Conservation (phyloP, 495 filamentous ascomycete genomes). For the Patellaria atrata region DNA sequence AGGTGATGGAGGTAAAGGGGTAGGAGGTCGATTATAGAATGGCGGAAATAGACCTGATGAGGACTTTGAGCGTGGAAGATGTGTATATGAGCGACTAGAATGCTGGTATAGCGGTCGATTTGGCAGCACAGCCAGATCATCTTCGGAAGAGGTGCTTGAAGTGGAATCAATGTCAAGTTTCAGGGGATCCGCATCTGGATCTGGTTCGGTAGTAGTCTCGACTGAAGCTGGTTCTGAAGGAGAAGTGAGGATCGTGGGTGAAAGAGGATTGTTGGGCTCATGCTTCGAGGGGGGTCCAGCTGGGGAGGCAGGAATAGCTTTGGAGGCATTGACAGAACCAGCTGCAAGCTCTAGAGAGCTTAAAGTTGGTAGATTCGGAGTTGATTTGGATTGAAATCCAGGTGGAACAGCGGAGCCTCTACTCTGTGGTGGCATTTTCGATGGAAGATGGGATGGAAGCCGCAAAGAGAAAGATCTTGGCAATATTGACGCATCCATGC, state of each 20-base stretch:
- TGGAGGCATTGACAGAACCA: constrained; percentile 2
- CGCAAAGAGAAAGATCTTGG: no score
- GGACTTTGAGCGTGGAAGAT: constrained; percentile 18
- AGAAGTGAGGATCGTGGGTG: constrained; percentile 17
- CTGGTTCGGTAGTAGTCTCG: constrained; percentile 22
- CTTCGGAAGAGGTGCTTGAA: constrained; percentile 13
- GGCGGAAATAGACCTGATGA: constrained; percentile 26
- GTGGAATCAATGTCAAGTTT: constrained; percentile 3
- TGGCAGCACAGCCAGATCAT: constrained; percentile 11
- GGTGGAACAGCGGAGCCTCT: constrained; percentile 21
- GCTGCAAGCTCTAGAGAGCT: constrained; percentile 10
- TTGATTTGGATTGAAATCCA: constrained; percentile 27
- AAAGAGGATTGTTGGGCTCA: constrained; percentile 4
- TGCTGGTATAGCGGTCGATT: constrained; percentile 15
- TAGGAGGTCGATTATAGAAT: constrained; percentile 35
- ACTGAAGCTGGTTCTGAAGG: constrained; percentile 22
- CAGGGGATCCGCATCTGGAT: constrained; percentile 14
- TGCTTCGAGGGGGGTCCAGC: constrained; percentile 3
- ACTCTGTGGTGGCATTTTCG: constrained; percentile 26
- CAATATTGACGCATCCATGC: no score
- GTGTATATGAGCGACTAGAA: constrained; percentile 22
- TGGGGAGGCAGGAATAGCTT: constrained; percentile 1
- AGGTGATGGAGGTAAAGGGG: constrained; percentile 79
- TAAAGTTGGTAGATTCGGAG: constrained; percentile 27
- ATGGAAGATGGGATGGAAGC: no score